Conservation (phyloP, 495 filamentous ascomycete species). For the Aspergillus haitiensis region DNA sequence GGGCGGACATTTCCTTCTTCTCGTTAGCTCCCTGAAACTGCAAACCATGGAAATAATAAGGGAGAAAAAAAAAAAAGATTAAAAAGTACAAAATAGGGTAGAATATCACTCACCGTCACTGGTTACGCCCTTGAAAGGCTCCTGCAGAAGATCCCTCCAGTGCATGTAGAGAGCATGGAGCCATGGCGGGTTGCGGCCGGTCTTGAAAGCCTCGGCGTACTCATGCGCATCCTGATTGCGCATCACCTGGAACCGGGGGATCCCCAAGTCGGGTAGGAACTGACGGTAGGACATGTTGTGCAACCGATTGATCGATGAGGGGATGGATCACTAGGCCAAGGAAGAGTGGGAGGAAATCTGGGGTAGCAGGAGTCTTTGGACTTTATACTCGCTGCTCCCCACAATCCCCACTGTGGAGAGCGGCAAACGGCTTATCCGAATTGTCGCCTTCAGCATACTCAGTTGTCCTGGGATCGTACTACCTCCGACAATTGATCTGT, state of each 20-base stretch:
- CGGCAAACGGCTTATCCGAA: conserved; percentile 17
- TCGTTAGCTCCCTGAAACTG: neutral
- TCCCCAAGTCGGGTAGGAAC: conserved; percentile 61
- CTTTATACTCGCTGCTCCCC: conserved; percentile 7
- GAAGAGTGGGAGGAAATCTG: conserved; percentile 3
- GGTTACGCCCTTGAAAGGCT: conserved; percentile 72
- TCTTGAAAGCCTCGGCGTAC: conserved; percentile 62
- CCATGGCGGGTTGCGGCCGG: conserved; percentile 62
- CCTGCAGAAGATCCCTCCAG: conserved; percentile 63
- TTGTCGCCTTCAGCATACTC: neutral
- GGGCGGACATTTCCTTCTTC: conserved; percentile 52
- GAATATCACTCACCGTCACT: conserved; percentile 55
- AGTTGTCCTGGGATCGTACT: neutral
- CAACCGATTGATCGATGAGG: neutral
- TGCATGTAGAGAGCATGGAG: conserved; percentile 64
- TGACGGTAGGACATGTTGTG: conserved; percentile 43
- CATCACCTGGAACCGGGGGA: conserved; percentile 62
- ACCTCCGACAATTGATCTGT: neutral
- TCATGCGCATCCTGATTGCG: conserved; percentile 62
- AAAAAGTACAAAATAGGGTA: neutral
- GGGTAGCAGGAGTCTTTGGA: neutral
- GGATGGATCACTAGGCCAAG: neutral
- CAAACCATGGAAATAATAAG: too few relatives aligned
- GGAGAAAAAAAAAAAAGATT: too few relatives aligned
- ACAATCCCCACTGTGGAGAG: conserved; percentile 19